Percentiles rank a stretch among this genome's conserved stretches.
These are phyloP conservation scores for Filobasidium wieringae DNA, from an alignment of 768 basidiomycete genomes.

Conservation along the genomic window DNA sequence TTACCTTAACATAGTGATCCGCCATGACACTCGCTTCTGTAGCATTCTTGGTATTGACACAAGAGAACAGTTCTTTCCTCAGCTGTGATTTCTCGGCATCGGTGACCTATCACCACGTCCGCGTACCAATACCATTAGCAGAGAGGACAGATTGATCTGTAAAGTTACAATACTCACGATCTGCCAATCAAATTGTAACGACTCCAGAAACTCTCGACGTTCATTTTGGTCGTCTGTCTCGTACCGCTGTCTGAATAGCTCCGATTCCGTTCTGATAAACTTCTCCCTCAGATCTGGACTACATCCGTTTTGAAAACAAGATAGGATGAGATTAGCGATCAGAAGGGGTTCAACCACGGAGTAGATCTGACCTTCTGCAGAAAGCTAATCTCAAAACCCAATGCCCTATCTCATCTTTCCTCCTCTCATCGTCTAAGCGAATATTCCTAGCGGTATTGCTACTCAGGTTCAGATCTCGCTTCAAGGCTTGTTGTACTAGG, in stretches of 20 bases:
- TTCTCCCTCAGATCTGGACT: conserved; percentile 82
- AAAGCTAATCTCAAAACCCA: conserved; percentile 90
- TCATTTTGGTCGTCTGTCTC: conserved; percentile 54
- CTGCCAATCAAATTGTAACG: conserved; percentile 41
- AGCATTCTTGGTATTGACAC: not conserved
- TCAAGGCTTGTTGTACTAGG: conserved; percentile 52
- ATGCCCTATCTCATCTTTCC: conserved; percentile 78
- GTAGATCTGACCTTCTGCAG: conserved; percentile 71
- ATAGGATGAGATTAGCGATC: not conserved
- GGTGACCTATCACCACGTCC: too few species aligned
- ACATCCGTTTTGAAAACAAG: not conserved
- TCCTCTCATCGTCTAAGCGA: conserved; percentile 54
- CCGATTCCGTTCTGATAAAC: conserved; percentile 79
- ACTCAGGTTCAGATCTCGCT: conserved; percentile 64
- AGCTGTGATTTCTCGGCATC: not conserved
- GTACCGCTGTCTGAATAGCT: conserved; percentile 71
- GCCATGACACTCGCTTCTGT: not conserved
- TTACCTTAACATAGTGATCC: not conserved
- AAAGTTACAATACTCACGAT: conserved; percentile 18
- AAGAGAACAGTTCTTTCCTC: not conserved
- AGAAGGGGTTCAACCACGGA: not conserved
- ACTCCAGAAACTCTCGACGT: conserved; percentile 52
- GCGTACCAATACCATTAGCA: not conserved
- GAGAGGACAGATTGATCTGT: not conserved
- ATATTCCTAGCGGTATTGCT: conserved; percentile 43